Evolutionary conservation across 1,284 basidiomycete species (phyloP), one percentile per base, ranked within the genome.

Genomic region (Moniliella sp.): DNA sequence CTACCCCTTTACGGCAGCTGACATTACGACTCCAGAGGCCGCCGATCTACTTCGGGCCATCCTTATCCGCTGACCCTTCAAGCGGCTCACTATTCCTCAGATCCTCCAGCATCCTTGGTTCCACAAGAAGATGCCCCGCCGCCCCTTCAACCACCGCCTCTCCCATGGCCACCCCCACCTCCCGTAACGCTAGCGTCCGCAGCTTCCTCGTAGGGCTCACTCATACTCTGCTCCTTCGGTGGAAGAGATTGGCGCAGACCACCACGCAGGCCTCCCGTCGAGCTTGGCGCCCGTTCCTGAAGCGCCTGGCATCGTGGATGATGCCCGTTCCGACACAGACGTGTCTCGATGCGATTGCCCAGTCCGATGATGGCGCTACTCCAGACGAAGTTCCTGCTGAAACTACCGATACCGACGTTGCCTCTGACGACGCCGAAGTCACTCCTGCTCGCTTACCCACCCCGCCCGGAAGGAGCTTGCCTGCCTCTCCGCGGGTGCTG

Each of bases 31-130:
- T n/a, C n/a, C n/a, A n/a, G 88, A 91, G 48, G 73, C 78, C 3
- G 74, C 76, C 18, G 71, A 78, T 43, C 65, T 97, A 14, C 72
- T 97, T 35, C 66, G 69, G 33, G 69, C 68, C 29, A 75, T 94
- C 40, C 68, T 97, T n/a, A 69, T 74, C 42, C 72, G 72, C 31
- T 80, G 91, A 42, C 76, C 80, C 0, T 58, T 68, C 3, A 71
- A 75, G 34, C 75, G 91, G 2, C 66, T 75, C 7, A 70, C 73
- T 1, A 84, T 97, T 43, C 70, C 78, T 15, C 74, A 77, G 45
- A 91, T 97, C 31, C 69, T 97, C 14, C 66, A 71, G 0, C 86
- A 93, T 57, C 65, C 77, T 0, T 99, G 88, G 88, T 97, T 94
- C 63, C 41, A 39, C 10, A 48, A 51, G 14, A 28, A 42, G 28